Base-by-base conservation (phyloP, 169 alveolate genomes). In the Cyclospora cayetanensis region DNA sequence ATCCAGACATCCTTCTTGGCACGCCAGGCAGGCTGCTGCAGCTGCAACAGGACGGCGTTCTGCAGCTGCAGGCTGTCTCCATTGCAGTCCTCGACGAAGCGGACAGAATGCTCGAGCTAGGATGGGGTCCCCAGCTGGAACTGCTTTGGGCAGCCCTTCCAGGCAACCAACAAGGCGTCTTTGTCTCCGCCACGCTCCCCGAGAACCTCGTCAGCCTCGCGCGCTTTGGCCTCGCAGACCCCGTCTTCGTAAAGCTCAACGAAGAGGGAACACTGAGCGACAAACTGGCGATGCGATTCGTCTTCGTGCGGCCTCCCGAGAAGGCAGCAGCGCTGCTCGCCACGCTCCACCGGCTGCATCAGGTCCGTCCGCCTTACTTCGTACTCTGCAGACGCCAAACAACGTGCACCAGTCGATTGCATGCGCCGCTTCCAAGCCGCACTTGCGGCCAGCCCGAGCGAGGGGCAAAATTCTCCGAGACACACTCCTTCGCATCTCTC, bases 131-230 rank as follows among this genome's bases (percentile, higher is more conserved):
- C 34, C 98, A 98, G 93, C 87, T 98, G 27, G 96, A 96, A 79
- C 90, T 89, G 87, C 96, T 98, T 41, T 85, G 97, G 80, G 96
- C 96, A 50, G 93, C 94, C 77, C 91, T 97, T 34, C 98, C 99
- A 11, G 93, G 93, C 12, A 93, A 93, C 50, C 94, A 95, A 66
- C 97, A 98, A 90, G 92, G 96, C 20, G 92, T 98, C 53, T 91
- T 98, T 60, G 96, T 98, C 50, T 97, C 99, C 27, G 99, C 99
- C 1, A 97, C 99, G 5, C 95, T 98, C 80, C 99, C 99, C 2
- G 95, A 95, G 3, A 94, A 95, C 72, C 94, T 98, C 25, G 96
- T 96, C 41, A 93, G 96, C 39, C 97, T 98, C 94, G 95, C 98
- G 22, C 92, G 95, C 65, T 95, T 96, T 46, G 99, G 98, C 39